Conservation (phyloP, 2,329 filamentous ascomycete species). For the Talaromyces sp. region DNA sequence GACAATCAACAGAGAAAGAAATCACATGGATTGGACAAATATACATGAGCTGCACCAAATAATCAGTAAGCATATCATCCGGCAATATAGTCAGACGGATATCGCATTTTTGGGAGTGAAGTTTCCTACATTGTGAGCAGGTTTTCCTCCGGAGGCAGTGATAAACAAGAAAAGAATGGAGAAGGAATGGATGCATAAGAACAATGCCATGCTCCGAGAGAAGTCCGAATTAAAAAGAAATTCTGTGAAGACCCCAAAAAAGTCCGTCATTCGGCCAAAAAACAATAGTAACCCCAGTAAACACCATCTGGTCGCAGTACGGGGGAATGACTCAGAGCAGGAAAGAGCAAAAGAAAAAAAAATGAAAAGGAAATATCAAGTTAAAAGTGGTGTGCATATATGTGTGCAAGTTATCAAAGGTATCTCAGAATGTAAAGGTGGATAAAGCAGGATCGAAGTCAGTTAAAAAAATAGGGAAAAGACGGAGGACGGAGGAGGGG, state of each 20-base stretch:
- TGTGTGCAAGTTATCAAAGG: slow-evolving; percentile 16
- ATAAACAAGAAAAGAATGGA: slow-evolving; percentile 12
- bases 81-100: not conserved
- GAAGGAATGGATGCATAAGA: slow-evolving; percentile 22
- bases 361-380: slow-evolving; percentile 6
- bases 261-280: slow-evolving; percentile 2
- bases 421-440: slow-evolving; percentile 13
- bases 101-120: not conserved
- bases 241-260: slow-evolving; percentile 5
- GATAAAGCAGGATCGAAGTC: slow-evolving; percentile 6
- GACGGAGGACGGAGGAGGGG: slow-evolving; percentile 17
- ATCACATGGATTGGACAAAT: not conserved
- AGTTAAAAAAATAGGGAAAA: slow-evolving; percentile 12
- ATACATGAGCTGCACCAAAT: slow-evolving; percentile 3
- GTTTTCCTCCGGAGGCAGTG: slow-evolving; percentile 1
- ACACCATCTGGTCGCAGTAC: slow-evolving; percentile 20
- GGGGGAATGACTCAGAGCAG: not conserved
- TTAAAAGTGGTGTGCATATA: slow-evolving; percentile 10
- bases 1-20: not conserved
- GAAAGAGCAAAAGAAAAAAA: not conserved
- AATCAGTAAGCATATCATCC: not conserved
- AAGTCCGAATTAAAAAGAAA: slow-evolving; percentile 18
- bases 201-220: slow-evolving; percentile 16
- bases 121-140: not conserved
- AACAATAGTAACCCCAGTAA: slow-evolving; percentile 18